Evolutionary conservation across 139 green algal genomes (phyloP).

Genomic region (Chlamydomonas sphaeroides): DNA sequence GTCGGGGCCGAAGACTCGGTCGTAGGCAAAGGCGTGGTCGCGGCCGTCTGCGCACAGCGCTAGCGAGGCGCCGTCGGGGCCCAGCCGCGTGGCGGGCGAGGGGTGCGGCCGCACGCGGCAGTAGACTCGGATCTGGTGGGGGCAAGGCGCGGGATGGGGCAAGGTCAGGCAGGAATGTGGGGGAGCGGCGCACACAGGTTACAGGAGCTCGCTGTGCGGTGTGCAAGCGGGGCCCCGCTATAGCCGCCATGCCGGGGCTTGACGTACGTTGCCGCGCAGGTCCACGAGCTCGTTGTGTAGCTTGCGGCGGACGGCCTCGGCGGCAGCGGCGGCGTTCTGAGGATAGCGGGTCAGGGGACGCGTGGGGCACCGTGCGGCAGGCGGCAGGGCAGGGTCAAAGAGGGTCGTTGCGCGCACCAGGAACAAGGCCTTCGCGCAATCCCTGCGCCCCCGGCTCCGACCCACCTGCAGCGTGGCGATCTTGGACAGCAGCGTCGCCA

Average conservation of each 20-base stretch:
- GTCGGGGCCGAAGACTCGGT: conserved; percentile 72
- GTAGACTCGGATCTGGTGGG: conserved; percentile 87
- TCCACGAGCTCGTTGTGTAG: conserved; percentile 92
- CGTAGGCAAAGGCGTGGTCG: conserved; percentile 81
- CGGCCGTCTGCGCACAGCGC: conserved; percentile 67
- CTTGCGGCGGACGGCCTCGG: conserved; percentile 69
- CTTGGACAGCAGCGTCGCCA: conserved; percentile 73
- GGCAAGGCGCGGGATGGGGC: neutral
- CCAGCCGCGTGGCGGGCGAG: conserved; percentile 46
- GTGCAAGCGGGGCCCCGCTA: no score
- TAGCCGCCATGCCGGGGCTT: no score
- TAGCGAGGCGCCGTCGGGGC: conserved; percentile 66
- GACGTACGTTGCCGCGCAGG: conserved; percentile 82
- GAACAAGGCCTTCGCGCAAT: no score
- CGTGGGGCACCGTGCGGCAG: no score
- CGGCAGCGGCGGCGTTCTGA: conserved; percentile 67
- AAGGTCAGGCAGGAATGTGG: neutral
- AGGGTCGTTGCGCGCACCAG: no score
- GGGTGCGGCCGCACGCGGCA: conserved; percentile 79
- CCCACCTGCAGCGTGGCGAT: conserved; percentile 71
- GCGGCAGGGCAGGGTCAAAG: no score
- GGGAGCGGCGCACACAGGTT: neutral
- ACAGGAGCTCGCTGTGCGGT: neutral
- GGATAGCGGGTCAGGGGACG: neutral
- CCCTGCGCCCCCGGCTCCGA: no score